These are phyloP conservation scores for Melastoma malabathricum DNA, from an alignment of 345 rosid species.

Conservation along the genomic window DNA sequence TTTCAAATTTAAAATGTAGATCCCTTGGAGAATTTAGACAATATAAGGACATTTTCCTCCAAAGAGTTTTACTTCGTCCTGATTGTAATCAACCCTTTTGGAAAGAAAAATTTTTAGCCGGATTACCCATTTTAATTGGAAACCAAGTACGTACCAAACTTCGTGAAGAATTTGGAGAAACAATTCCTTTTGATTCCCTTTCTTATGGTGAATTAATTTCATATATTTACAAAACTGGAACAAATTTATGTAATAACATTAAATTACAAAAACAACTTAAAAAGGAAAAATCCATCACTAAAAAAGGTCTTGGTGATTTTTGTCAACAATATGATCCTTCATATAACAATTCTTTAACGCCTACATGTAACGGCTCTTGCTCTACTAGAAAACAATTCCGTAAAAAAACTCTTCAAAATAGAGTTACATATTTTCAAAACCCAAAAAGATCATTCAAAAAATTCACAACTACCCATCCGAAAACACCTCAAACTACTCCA, in stretches of 20 bases:
- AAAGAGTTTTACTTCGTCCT: neutral
- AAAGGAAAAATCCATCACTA: too few relatives aligned
- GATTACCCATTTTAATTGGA: neutral
- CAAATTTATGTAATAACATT: too few relatives aligned
- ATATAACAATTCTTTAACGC: too few relatives aligned
- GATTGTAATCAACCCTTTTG: too few relatives aligned
- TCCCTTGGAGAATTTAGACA: neutral
- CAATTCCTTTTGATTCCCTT: neutral
- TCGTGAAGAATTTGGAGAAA: neutral
- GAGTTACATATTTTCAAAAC: too few relatives aligned
- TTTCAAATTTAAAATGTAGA: neutral
- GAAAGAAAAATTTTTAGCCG: too few relatives aligned
- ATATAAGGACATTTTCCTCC: neutral
- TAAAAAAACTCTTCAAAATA: too few relatives aligned
- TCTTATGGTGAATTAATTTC: too few relatives aligned
- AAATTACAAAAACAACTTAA: neutral
- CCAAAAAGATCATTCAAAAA: neutral
- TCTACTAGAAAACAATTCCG: too few relatives aligned
- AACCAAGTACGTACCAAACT: neutral
- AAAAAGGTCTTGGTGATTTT: neutral
- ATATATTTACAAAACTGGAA: too few relatives aligned
- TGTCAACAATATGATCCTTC: neutral
- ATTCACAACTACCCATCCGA: neutral
- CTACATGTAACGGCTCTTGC: too few relatives aligned
- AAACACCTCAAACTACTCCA: too few relatives aligned